phyloP scores from a whole-genome alignment of 2,329 filamentous ascomycete species.

The Trichophaea hybrida region DNA sequence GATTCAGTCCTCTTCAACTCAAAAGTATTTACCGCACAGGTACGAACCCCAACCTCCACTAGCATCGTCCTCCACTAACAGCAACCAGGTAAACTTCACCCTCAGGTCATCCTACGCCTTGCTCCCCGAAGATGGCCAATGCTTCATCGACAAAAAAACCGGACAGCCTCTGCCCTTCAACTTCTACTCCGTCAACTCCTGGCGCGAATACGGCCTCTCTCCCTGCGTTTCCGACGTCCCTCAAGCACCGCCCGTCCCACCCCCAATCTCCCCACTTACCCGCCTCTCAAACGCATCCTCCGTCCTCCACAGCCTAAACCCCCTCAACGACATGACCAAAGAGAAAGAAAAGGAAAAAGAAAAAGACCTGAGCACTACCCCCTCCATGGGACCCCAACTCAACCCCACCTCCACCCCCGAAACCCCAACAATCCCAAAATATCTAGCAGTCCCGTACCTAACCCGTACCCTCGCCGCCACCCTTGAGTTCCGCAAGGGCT shows the following conservation, averaged over 20 bases:
- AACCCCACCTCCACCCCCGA: constrained; percentile 2
- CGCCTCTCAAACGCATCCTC: constrained; percentile 4
- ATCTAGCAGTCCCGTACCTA: constrained; percentile 52
- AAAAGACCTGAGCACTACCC: not conserved
- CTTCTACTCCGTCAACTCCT: constrained; percentile 66
- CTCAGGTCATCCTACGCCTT: constrained; percentile 75
- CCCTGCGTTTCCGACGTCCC: constrained; percentile 54
- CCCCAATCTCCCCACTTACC: not conserved
- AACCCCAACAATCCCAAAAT: constrained; percentile 38
- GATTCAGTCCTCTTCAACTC: constrained; percentile 83
- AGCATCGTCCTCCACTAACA: not conserved
- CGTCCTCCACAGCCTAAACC: constrained; percentile 7
- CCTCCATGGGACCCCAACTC: not conserved
- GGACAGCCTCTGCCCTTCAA: constrained; percentile 68
- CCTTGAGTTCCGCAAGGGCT: constrained; percentile 60
- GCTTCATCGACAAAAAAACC: constrained; percentile 72
- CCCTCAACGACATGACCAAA: constrained; percentile 1
- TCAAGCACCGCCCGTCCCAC: not conserved
- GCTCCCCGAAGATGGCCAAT: constrained; percentile 71
- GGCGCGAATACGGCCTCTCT: constrained; percentile 64
- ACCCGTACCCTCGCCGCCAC: constrained; percentile 56
- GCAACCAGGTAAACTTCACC: constrained; percentile 59
- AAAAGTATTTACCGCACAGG: constrained; percentile 71
- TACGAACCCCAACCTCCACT: constrained; percentile 3
- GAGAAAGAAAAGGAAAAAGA: not conserved